A percentile compares a stretch with the other conserved stretches of the same genome.
These are phyloP conservation scores for Diplodia mutila DNA, from an alignment of 2,329 filamentous ascomycete genomes.

Conservation along the genomic window DNA sequence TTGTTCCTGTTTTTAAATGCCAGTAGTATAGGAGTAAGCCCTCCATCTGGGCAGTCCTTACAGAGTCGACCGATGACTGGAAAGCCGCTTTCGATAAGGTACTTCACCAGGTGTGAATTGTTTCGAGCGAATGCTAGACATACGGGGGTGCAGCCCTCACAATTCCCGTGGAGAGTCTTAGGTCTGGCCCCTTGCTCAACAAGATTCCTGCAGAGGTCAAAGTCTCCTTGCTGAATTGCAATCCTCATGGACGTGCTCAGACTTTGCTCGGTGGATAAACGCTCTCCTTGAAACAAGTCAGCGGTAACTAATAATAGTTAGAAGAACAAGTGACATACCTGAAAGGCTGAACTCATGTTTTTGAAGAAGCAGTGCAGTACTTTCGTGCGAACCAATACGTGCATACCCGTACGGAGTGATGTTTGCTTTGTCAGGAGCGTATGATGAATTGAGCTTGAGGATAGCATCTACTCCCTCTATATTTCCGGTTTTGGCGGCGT, in stretches of 20 bases:
- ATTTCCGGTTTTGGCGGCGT: neutral
- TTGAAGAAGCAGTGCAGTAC: neutral
- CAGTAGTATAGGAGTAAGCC: neutral
- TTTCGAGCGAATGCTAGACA: neutral
- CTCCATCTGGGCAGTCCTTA: accelerated
- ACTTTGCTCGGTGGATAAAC: neutral
- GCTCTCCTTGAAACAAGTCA: no score
- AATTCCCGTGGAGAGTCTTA: accelerated
- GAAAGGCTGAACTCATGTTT: neutral
- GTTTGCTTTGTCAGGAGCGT: neutral
- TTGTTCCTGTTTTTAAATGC: neutral
- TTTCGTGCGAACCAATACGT: neutral
- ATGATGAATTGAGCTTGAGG: neutral
- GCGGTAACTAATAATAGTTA: neutral
- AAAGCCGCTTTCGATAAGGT: neutral
- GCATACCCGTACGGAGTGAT: neutral
- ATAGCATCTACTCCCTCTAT: neutral
- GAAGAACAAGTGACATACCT: neutral
- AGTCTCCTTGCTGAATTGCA: neutral
- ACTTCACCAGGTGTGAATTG: neutral
- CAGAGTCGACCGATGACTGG: neutral
- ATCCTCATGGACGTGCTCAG: neutral
- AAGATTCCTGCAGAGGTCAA: accelerated
- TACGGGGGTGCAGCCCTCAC: neutral
- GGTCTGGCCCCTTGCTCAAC: neutral